A percentile compares a stretch with the other conserved stretches of the same genome.
These are phyloP conservation scores for Talaromyces proteolyticus DNA, from an alignment of 495 filamentous ascomycete genomes.

Conservation along the genomic window DNA sequence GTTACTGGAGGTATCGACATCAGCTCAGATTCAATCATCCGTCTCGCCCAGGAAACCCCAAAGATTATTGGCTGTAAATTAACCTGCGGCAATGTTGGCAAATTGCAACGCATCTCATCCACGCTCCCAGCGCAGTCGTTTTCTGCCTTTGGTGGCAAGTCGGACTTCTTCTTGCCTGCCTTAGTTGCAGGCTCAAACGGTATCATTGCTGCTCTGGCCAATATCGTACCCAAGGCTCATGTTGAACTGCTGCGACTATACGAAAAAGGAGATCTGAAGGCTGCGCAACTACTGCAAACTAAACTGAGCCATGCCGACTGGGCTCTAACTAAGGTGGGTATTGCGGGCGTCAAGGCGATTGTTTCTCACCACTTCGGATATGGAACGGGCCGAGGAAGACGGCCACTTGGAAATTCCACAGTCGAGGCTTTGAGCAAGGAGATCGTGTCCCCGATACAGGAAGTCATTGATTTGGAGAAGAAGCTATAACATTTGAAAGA, in stretches of 20 bases:
- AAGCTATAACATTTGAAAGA: too few species aligned
- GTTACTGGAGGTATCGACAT: conserved; percentile 69
- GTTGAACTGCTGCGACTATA: conserved; percentile 1
- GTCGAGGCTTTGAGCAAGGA: too few species aligned
- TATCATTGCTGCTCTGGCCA: conserved; percentile 9
- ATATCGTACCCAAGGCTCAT: conserved; percentile 9
- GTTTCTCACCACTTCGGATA: too few species aligned
- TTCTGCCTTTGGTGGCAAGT: conserved; percentile 9
- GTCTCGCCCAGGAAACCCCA: conserved; percentile 33
- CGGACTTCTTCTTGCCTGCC: conserved; percentile 7
- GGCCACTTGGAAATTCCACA: too few species aligned
- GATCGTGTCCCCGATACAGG: too few species aligned
- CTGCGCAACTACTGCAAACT: neutral
- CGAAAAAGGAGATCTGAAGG: conserved; percentile 2
- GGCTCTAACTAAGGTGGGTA: neutral
- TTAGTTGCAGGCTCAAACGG: conserved; percentile 8
- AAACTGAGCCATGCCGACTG: neutral
- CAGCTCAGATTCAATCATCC: conserved; percentile 60
- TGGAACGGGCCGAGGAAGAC: too few species aligned
- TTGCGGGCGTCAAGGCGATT: too few species aligned
- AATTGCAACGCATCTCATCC: conserved; percentile 9
- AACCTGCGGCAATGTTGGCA: conserved; percentile 11
- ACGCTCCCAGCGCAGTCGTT: conserved; percentile 4
- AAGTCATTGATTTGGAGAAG: too few species aligned
- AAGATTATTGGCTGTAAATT: conserved; percentile 1